Conservation (phyloP, 805 yeast species). For the Crinitomyces ghanaensis region DNA sequence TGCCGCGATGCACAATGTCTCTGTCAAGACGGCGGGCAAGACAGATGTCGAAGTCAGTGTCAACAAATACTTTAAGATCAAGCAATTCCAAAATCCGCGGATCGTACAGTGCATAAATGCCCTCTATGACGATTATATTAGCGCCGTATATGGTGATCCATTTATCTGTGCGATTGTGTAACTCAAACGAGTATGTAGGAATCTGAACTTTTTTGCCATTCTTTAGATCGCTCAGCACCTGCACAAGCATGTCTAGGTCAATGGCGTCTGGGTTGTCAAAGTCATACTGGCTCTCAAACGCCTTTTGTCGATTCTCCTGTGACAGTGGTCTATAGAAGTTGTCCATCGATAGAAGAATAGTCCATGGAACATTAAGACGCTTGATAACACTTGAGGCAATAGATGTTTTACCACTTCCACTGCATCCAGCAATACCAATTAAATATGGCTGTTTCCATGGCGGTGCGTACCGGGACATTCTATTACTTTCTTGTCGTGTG, state of each 20-base stretch:
- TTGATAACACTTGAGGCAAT: conserved; percentile 75
- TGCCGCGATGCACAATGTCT: conserved; percentile 75
- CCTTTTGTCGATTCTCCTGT: conserved; percentile 46
- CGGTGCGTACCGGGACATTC: conserved; percentile 61
- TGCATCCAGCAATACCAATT: conserved; percentile 77
- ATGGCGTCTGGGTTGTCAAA: conserved; percentile 81
- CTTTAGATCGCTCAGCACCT: conserved; percentile 54
- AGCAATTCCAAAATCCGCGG: conserved; percentile 56
- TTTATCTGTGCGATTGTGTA: conserved; percentile 51
- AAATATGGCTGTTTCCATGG: conserved; percentile 87
- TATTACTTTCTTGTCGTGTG: no score
- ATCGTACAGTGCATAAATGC: conserved; percentile 73
- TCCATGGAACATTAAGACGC: conserved; percentile 73
- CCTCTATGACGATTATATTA: conserved; percentile 85
- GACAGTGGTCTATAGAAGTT: conserved; percentile 77
- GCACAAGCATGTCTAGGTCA: conserved; percentile 61
- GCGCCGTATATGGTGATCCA: conserved; percentile 82
- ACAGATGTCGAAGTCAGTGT: conserved; percentile 88
- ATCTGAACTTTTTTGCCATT: conserved; percentile 48
- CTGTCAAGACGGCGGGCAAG: conserved; percentile 77
- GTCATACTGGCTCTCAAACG: conserved; percentile 63
- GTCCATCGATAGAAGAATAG: conserved; percentile 78
- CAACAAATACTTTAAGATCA: conserved; percentile 84
- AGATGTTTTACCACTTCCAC: conserved; percentile 91
- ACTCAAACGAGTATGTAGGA: conserved; percentile 57